Evolutionary conservation across 768 basidiomycete genomes (phyloP), one percentile per base, ranked within the genome.

Genomic region (Mycena sanguinolenta): DNA sequence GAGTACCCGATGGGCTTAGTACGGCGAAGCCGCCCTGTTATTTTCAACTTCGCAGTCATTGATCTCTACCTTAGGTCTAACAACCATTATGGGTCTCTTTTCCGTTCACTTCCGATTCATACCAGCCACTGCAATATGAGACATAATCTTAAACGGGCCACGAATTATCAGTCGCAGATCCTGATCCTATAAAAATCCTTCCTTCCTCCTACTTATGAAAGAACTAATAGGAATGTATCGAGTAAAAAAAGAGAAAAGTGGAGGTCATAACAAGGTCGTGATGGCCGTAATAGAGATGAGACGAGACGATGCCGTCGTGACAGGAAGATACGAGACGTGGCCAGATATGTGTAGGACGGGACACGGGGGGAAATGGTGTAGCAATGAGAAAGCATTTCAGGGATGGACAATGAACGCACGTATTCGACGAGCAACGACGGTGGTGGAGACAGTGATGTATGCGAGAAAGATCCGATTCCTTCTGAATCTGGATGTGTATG

Each of bases 341-440:
- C n/a, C 19, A 16, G 52, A 28, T 30, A 53, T 38, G 28, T 55
- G 21, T 32, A 34, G 30, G 54, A 36, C 19, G 34, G 38, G 9
- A 23, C 23, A 23, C 23, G 6, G 27, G 54, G 32, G 54, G 42
- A 54, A 10, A 25, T 59, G 58, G 36, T 65, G 70, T 65, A 67
- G 70, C 70, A 63, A 71, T 63, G 59, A 49, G 55, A 62, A 66
- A 59, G 59, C 67, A 72, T 58, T 58, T 67, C 50, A 63, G 70
- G 62, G 70, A 53, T 62, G 67, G 58, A 69, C 34, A 34, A 44
- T 50, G n/a, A n/a, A 7, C 39, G 66, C 44, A 64, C 58, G 64
- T 57, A 61, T 67, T 69, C 63, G 62, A 60, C 42, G 36, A 44
- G 32, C 39, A 58, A 63, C 62, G 71, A 64, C 61, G 54, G 61